phyloP scores from a whole-genome alignment of 441 rosid species.

The Adansonia gregorii region DNA sequence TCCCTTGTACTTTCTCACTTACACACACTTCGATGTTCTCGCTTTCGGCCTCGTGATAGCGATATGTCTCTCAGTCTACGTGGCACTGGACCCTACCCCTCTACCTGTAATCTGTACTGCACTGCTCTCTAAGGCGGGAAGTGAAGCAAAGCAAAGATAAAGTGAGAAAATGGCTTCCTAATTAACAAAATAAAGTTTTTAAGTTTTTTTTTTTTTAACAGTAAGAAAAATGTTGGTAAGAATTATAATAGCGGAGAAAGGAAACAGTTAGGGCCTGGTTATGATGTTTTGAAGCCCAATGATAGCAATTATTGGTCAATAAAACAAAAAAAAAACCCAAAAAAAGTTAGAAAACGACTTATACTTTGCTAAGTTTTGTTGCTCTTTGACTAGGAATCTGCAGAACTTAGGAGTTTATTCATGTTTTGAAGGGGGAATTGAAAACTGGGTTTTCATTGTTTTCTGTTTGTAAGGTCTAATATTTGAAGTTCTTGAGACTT shows the following conservation, averaged over 20 bases:
- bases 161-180: constrained; percentile 25
- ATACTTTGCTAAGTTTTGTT: constrained; percentile 2
- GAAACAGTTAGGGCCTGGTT: constrained; percentile 26
- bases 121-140: constrained; percentile 49
- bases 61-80: constrained; percentile 43
- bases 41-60: constrained; percentile 72
- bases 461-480: background rate
- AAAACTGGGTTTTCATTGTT: constrained; percentile 15
- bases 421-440: background rate
- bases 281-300: constrained; percentile 30
- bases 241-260: background rate
- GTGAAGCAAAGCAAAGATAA: background rate
- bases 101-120: too few relatives aligned
- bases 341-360: constrained; percentile 14
- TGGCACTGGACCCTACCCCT: constrained; percentile 45
- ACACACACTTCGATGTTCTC: constrained; percentile 57
- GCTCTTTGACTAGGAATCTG: constrained; percentile 6
- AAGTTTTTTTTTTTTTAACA: background rate
- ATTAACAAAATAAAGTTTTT: background rate
- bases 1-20: background rate
- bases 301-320: constrained; percentile 24
- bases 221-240: background rate
- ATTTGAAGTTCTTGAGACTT: background rate
- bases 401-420: background rate
- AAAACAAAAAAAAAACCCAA: background rate